Evolutionary conservation across 129 eudicot species (phyloP), one percentile per base, ranked within the genome.

Genomic region (Ambrosia trifida): DNA sequence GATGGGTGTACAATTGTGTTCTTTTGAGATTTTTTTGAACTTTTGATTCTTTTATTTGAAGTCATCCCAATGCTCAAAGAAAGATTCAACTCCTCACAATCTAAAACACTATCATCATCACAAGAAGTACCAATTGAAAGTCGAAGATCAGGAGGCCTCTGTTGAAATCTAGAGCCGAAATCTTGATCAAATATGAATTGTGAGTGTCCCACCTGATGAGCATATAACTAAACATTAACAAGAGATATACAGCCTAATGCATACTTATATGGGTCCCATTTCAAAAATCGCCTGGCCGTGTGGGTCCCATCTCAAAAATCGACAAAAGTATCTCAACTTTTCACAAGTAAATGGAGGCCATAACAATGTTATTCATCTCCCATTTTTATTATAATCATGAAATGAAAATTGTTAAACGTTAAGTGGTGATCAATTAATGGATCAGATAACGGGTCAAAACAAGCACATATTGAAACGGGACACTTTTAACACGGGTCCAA

Each of bases 31-130:
- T 66, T 72, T 32, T 18, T 66, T 38, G 59, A 58, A 44, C 6
- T 61, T 66, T 33, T 66, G 66, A 52, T 69, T 69, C 66, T 77
- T 51, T 78, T 78, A 73, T 28, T 50, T 44, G 59, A 77, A 71
- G 71, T 63, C 63, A 36, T 58, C 47, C 83, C 85, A 54, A 83
- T 76, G 79, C 84, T 73, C 76, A 87, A 75, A 64, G 82, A 66
- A 79, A 86, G 88, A 45, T 85, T 62, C 47, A 79, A 70, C 69
- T 80, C 85, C 44, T 78, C 85, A n/a, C 54, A 64, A 79, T 68
- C 73, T 32, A 35, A 66, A 66, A 14, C 72, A 41, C n/a, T n/a
- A n/a, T 65, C 53, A 6, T 73, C 76, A 67, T 68, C 64, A 62
- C 31, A 56, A 32, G 46, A 69, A 58, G 31, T 64, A 78, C 73